A percentile compares a stretch with the other conserved stretches of the same genome.
phyloP scores from a whole-genome alignment of 345 rosid genomes.

The Diplotaxis tenuifolia region DNA sequence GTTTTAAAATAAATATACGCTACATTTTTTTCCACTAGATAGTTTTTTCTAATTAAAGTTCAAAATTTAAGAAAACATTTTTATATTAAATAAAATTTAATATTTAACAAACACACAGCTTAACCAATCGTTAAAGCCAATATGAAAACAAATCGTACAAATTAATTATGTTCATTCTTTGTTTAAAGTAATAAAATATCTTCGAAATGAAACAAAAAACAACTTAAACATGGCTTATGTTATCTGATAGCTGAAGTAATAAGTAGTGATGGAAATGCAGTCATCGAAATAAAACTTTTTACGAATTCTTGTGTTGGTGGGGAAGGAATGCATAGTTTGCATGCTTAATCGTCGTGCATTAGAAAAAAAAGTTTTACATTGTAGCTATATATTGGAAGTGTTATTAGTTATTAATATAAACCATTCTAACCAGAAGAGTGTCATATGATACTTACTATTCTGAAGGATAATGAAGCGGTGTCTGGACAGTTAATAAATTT shows the following conservation, averaged over 20 bases:
- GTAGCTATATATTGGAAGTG: not conserved
- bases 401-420: not conserved
- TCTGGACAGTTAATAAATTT: no score
- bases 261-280: not conserved
- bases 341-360: constrained; percentile 7
- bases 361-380: not conserved
- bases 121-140: not conserved
- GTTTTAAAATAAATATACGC: no score
- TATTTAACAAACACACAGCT: not conserved
- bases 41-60: not conserved
- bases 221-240: not conserved
- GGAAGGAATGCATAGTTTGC: not conserved
- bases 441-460: no score
- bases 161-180: not conserved
- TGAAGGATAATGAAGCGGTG: no score
- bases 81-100: not conserved
- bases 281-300: not conserved
- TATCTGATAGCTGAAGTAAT: not conserved
- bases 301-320: not conserved
- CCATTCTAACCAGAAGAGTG: not conserved
- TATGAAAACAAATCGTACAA: no score
- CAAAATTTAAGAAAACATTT: not conserved
- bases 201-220: not conserved
- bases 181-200: not conserved
- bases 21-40: no score